Percentiles rank a stretch among this genome's conserved stretches.
Evolutionary conservation across 306 rosid genomes (phyloP).

Genomic region (Corylus heterophylla): DNA sequence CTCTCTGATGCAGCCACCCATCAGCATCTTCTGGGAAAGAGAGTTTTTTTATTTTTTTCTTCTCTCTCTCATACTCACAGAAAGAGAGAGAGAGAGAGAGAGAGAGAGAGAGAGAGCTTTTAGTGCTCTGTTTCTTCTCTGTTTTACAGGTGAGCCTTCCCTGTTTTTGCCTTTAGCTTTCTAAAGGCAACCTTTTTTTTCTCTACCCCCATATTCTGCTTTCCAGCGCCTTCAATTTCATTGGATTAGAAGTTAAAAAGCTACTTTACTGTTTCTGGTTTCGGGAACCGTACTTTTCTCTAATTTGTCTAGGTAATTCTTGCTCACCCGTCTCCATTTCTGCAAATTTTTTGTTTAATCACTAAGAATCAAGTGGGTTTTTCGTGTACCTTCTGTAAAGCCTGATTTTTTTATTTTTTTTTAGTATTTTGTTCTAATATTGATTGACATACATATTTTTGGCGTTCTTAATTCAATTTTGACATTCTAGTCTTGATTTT

Average conservation of each 20-base stretch:
- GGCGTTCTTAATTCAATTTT: constrained; percentile 1
- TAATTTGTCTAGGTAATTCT: background rate
- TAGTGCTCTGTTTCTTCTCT: background rate
- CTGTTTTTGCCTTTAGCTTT: background rate
- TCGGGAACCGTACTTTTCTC: constrained; percentile 24
- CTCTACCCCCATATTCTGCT: background rate
- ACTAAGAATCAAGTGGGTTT: background rate
- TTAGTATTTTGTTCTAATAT: background rate
- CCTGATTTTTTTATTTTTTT: background rate
- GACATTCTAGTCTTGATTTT: background rate
- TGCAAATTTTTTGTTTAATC: background rate
- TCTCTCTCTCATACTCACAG: background rate
- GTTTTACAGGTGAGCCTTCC: constrained; percentile 18
- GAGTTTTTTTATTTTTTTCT: background rate
- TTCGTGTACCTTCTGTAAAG: background rate
- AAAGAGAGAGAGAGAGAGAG: background rate
- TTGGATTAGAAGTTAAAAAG: constrained; percentile 4
- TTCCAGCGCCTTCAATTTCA: background rate
- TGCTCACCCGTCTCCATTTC: background rate
- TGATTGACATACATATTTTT: background rate
- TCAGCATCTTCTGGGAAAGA: constrained; percentile 6
- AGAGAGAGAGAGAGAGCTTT: background rate
- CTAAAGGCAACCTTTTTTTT: background rate
- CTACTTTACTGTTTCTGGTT: constrained; percentile 23
- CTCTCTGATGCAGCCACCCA: background rate